Base-by-base conservation (phyloP, 2,329 filamentous ascomycete species). In the Aspergillus melleus region DNA sequence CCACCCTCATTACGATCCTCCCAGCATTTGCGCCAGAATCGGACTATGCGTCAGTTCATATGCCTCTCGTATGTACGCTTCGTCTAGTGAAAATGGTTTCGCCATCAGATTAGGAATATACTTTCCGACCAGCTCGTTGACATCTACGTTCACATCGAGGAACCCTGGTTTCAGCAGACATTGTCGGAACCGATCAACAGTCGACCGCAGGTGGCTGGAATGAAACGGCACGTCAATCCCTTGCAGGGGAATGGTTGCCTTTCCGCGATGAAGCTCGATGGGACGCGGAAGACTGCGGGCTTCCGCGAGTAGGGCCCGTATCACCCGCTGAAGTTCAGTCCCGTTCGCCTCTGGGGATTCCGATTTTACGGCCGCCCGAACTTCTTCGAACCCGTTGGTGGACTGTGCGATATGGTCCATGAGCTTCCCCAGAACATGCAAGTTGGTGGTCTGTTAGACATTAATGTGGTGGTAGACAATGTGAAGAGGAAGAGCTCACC, bases 41-140 rank as follows among this genome's bases (percentile, higher is more conserved):
- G 64, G 61, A 44, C 66, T 68, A 9, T 56, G 96, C 56, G 94
- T 98, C 74, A 98, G 79, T 70, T 87, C 87, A 80, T 96, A 96
- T 55, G 97, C 94, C 72, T 97, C 93, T 84, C 96, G 92, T 79
- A 98, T 97, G 81, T 98, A 98, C 80, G 96, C 92, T 83, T 91
- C 95, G 59, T 92, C 96, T 64, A 97, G 81, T 74, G 91, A 91
- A 75, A 98, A 98, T 14, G 94, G 94, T 79, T 88, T 88, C 57
- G 94, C 94, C 62, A 94, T 97, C 67, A 98, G 92, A 79, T 98
- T 98, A 68, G 94, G 94, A 66, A 98, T 97, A 80, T 98, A 98
- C 80, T 96, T 96, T 71, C 93, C 94, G 67, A 97, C 86, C 71
- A 98, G 81, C 83, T 96, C 96, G 73, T 90, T 89, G 5, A 94